A percentile compares a stretch with the other conserved stretches of the same genome.
Evolutionary conservation across 345 rosid species (phyloP).

Genomic region (Syzygium grande): DNA sequence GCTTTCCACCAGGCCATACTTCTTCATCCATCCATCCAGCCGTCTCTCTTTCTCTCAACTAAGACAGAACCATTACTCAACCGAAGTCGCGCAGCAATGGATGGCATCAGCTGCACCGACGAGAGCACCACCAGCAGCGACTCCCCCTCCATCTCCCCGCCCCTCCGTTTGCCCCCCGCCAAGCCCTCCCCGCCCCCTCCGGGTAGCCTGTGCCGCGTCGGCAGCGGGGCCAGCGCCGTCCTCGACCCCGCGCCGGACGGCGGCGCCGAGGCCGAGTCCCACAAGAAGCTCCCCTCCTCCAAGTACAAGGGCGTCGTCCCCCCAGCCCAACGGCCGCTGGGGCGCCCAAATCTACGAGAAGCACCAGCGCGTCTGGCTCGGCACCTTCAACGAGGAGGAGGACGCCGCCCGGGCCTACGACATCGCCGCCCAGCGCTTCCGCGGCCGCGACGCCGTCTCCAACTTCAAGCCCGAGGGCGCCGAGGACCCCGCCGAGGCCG

Average conservation of each 20-base stretch:
- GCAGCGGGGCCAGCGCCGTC: slow-evolving; percentile 7
- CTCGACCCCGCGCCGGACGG: neutral
- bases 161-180: slow-evolving; percentile 3
- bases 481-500: slow-evolving; percentile 14
- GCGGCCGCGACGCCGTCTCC: slow-evolving; percentile 45
- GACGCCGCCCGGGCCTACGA: slow-evolving; percentile 52
- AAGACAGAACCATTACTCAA: neutral
- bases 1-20: neutral
- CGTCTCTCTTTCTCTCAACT: neutral
- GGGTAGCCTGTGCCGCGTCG: slow-evolving; percentile 21
- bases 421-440: slow-evolving; percentile 40
- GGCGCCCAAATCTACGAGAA: slow-evolving; percentile 58
- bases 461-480: slow-evolving; percentile 29
- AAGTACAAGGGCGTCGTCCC: slow-evolving; percentile 49
- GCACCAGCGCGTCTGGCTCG: slow-evolving; percentile 56
- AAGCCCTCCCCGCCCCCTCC: slow-evolving; percentile 1
- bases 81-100: neutral
- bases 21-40: neutral
- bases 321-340: slow-evolving; percentile 53
- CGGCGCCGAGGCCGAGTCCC: slow-evolving; percentile 15
- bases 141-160: slow-evolving; percentile 11
- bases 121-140: slow-evolving; percentile 24
- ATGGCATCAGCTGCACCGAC: slow-evolving; percentile 16
- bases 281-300: slow-evolving; percentile 21
- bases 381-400: slow-evolving; percentile 45